These are phyloP conservation scores for Suhomyces sp. DNA, from an alignment of 805 yeast species.

Conservation along the genomic window DNA sequence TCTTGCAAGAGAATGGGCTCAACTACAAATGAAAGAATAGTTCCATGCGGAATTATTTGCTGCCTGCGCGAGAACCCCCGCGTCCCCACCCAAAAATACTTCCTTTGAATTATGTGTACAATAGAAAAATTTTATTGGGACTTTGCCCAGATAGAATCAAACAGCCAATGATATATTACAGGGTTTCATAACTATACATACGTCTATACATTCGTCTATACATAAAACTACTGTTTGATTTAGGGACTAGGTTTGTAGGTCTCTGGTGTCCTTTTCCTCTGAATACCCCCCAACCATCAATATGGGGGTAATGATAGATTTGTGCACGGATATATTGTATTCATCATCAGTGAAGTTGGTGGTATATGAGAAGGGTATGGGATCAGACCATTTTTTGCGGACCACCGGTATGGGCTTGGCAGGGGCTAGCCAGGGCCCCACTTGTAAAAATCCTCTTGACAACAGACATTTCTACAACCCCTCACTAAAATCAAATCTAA, in stretches of 20 bases:
- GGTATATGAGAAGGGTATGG: too few relatives aligned
- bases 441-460: neutral
- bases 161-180: too few relatives aligned
- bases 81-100: neutral
- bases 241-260: too few relatives aligned
- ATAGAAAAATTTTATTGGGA: neutral
- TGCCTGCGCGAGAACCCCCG: neutral
- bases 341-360: too few relatives aligned
- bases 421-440: neutral
- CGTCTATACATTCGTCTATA: too few relatives aligned
- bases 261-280: too few relatives aligned
- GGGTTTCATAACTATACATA: neutral
- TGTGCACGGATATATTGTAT: too few relatives aligned
- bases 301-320: too few relatives aligned
- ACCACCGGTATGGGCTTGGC: neutral
- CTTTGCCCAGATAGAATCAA: neutral
- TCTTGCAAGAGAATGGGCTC: conserved; percentile 57
- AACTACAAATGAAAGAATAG: conserved; percentile 6
- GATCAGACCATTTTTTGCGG: neutral
- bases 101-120: neutral
- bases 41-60: neutral
- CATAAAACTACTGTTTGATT: too few relatives aligned
- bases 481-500: neutral
- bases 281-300: too few relatives aligned
- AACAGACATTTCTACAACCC: neutral